A percentile compares a stretch with the other conserved stretches of the same genome.
phyloP scores from a whole-genome alignment of 2,329 filamentous ascomycete genomes.

The Cordyceps cateniannulata region DNA sequence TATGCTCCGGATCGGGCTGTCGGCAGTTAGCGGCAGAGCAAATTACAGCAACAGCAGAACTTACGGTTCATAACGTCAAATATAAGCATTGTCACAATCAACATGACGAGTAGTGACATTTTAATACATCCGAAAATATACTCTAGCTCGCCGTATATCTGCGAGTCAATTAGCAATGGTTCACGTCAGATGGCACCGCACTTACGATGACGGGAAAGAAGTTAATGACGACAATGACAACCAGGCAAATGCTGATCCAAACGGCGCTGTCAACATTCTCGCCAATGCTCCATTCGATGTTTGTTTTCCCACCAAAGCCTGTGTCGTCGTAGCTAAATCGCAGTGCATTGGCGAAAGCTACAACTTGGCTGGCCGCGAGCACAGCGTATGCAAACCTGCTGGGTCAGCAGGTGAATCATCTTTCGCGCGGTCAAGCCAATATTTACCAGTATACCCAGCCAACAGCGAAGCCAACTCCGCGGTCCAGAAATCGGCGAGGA shows the following conservation, averaged over 20 bases:
- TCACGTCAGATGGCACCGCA: constrained; percentile 8
- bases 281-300: constrained; percentile 26
- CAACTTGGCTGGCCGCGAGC: constrained; percentile 29
- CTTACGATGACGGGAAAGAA: constrained; percentile 31
- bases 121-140: constrained; percentile 32
- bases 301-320: constrained; percentile 20
- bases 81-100: constrained; percentile 32
- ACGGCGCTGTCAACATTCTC: constrained; percentile 29
- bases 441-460: constrained; percentile 32
- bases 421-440: background rate
- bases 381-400: constrained; percentile 31
- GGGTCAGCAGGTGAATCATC: background rate
- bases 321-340: constrained; percentile 30
- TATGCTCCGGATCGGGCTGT: constrained; percentile 30
- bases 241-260: constrained; percentile 31
- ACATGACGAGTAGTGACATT: constrained; percentile 28
- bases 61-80: constrained; percentile 30
- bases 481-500: constrained; percentile 29
- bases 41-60: constrained; percentile 7
- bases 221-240: constrained; percentile 28
- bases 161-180: background rate
- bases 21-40: background rate
- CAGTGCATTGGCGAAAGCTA: constrained; percentile 28
- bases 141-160: constrained; percentile 30
- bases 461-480: constrained; percentile 31